phyloP scores from a whole-genome alignment of 805 yeast species.

The Monosporozyma unispora region DNA sequence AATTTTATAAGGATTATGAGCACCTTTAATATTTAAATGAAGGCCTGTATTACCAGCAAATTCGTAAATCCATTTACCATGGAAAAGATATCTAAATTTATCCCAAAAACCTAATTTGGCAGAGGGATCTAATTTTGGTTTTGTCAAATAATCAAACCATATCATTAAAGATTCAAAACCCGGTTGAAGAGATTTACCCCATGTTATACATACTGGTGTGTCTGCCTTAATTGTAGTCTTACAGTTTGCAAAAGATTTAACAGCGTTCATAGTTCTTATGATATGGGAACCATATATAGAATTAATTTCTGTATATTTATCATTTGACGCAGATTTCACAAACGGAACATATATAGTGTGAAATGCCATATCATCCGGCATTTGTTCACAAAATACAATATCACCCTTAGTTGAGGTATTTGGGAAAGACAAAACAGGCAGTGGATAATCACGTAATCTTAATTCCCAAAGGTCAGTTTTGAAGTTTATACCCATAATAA shows the following conservation, averaged over 20 bases:
- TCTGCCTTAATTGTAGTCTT: constrained; percentile 37
- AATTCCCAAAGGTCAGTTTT: constrained; percentile 37
- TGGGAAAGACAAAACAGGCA: constrained; percentile 47
- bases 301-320: constrained; percentile 31
- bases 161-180: constrained; percentile 52
- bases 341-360: constrained; percentile 48
- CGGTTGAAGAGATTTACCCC: constrained; percentile 58
- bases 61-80: constrained; percentile 42
- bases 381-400: constrained; percentile 49
- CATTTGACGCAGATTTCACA: constrained; percentile 38
- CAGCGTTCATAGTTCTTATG: constrained; percentile 55
- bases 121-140: constrained; percentile 62
- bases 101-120: constrained; percentile 66
- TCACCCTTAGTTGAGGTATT: constrained; percentile 36
- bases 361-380: constrained; percentile 37
- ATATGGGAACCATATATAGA: constrained; percentile 50
- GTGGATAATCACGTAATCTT: constrained; percentile 45
- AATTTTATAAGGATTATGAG: constrained; percentile 48
- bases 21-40: constrained; percentile 55
- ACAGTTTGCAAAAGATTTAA: constrained; percentile 46
- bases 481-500: constrained; percentile 42
- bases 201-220: constrained; percentile 44
- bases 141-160: constrained; percentile 57
- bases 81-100: constrained; percentile 46
- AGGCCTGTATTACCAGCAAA: constrained; percentile 41